Evolutionary conservation across 73 alveolate genomes (phyloP).

Genomic region (Paramecium primaurelia): DNA sequence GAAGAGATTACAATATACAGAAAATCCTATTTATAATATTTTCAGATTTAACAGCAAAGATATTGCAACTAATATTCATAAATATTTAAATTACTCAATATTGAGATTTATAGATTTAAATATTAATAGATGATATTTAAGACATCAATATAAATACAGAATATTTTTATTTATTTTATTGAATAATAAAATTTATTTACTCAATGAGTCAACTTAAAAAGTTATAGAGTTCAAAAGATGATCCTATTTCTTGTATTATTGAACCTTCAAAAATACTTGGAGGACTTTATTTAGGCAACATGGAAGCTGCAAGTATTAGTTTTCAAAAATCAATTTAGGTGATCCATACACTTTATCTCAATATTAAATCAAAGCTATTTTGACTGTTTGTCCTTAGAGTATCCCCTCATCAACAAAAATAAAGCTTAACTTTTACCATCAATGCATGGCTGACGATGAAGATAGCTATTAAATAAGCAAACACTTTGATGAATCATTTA

Average conservation of each 20-base stretch:
- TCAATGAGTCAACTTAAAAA: neutral
- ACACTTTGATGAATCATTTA: slow-evolving; percentile 33
- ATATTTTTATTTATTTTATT: neutral
- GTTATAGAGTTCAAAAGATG: neutral
- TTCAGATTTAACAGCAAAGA: neutral
- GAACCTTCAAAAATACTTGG: slow-evolving; percentile 3
- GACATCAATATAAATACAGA: neutral
- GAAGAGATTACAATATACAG: neutral
- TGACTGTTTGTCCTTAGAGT: neutral
- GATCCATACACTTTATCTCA: neutral
- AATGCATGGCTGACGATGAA: slow-evolving; percentile 24
- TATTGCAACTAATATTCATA: neutral
- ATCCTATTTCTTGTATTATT: slow-evolving; percentile 3
- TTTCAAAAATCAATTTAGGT: neutral
- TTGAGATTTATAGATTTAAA: neutral
- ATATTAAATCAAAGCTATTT: neutral
- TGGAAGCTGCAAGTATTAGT: slow-evolving; percentile 40
- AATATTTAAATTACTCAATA: neutral
- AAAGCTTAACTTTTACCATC: neutral
- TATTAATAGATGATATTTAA: neutral
- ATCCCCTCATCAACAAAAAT: neutral
- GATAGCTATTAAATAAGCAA: slow-evolving; percentile 4
- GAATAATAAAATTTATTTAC: neutral
- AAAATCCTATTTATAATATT: neutral
- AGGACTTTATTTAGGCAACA: slow-evolving; percentile 54